phyloP scores from a whole-genome alignment of 2,329 filamentous ascomycete genomes.

The Trichoderma asperellum region DNA sequence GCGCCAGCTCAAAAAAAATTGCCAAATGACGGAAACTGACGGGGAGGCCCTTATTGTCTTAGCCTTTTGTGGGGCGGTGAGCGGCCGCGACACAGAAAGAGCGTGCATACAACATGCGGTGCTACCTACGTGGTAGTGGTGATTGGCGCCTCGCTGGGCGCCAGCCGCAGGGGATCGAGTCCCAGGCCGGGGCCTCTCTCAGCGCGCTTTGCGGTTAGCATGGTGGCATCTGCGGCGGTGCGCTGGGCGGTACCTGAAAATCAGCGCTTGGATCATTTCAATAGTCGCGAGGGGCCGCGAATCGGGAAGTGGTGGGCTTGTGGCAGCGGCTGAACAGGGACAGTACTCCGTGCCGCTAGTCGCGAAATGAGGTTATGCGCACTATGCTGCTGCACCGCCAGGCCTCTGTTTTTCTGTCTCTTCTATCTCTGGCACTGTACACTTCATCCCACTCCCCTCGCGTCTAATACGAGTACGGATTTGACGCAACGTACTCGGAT shows the following conservation, averaged over 20 bases:
- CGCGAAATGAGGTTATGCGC: background rate
- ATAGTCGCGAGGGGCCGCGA: background rate
- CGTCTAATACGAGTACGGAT: constrained; percentile 19
- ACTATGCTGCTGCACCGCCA: background rate
- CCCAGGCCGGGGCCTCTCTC: background rate
- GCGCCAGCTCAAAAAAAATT: constrained; percentile 1
- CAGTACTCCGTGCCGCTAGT: background rate
- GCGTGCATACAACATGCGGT: background rate
- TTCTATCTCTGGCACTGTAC: background rate
- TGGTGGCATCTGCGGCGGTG: constrained; percentile 5
- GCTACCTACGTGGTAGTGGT: background rate
- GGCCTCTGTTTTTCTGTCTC: no score
- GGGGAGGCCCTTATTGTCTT: constrained; percentile 2
- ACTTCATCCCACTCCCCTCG: background rate
- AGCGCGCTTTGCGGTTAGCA: background rate
- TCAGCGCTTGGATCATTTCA: background rate
- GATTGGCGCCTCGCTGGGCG: background rate
- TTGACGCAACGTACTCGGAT: constrained; percentile 13
- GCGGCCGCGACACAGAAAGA: background rate
- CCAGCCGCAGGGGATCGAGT: background rate
- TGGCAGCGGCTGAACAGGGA: background rate
- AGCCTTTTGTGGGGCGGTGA: constrained; percentile 15
- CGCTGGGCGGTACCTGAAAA: constrained; percentile 17
- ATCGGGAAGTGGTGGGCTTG: background rate
- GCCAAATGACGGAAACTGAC: constrained; percentile 17